Evolutionary conservation across 2,329 filamentous ascomycete species (phyloP), one percentile per base, ranked within the genome.

Genomic region (Bimuria novae-zelandiae): DNA sequence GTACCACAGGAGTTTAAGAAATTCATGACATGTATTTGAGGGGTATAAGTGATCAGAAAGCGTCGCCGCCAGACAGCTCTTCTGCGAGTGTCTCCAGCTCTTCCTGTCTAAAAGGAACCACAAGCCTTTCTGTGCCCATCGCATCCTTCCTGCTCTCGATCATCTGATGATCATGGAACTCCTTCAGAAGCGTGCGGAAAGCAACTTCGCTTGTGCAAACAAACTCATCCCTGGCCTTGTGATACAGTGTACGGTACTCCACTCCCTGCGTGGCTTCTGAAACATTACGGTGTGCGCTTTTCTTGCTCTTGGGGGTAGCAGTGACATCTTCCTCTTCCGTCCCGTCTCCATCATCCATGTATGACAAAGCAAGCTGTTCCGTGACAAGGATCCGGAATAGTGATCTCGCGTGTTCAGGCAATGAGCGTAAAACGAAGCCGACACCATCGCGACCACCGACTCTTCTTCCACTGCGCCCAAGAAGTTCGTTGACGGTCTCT

Each of bases 121-220:
- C 89, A 41, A 99, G 75, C 47, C 94, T 78, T 71, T 97, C 94
- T 2, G 89, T 92, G 3, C 94, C 94, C 51, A 92, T 79, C 0
- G 84, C 83, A 72, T 99, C 93, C 69, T 93, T 93, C 57, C 87
- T 85, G 56, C 89, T 95, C 50, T 90, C 90, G 58, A 99, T 89
- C 86, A 99, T 97, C 69, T 97, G 91, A 77, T 99, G 94, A 67
- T 99, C 94, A 70, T 97, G 91, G 73, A 99, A 94, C 83, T 99
- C 94, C 76, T 97, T 97, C 57, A 99, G 76, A 69, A 99, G 73
- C 22, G 92, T 96, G 55, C 94, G 83, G 77, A 97, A 97, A 57
- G 90, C 92, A 83, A 97, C 92, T 77, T 97, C 94, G 55, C 89
- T 96, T 63, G 90, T 94, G 72, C 93, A 97, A 44, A 99, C 94